Evolutionary conservation across 805 yeast genomes (phyloP), one percentile per base, ranked within the genome.

Genomic region (Barnettozyma sp.): DNA sequence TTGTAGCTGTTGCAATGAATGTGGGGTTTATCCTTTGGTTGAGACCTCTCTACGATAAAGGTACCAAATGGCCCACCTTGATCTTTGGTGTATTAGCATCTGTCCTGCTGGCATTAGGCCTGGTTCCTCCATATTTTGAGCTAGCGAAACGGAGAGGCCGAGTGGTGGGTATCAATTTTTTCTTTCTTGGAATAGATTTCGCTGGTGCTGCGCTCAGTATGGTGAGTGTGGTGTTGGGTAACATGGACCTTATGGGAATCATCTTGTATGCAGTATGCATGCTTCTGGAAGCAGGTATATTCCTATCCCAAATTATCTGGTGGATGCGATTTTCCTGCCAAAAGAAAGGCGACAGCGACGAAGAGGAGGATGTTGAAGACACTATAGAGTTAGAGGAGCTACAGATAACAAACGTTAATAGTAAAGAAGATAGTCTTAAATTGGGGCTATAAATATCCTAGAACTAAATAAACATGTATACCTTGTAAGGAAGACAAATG

Each of bases 101-200:
- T 0, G 66, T 90, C 0, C 55, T 83, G 11, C 61, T 90, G 6
- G 94, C 83, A 0, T 54, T 70, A 1, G 98, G 98, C 0, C 65
- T 90, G 19, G 47, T 90, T 0, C 97, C 97, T 0, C 97, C 97
- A 2, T 90, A 90, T 55, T 74, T 76, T 46, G 97, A 90, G 55
- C 62, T 90, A 20, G 70, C 75, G 14, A 84, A 85, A 49, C 67
- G 95, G 39, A 56, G 73, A 32, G 97, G 97, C 2, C 64, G 85
- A 22, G 97, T 88, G 2, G 76, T 87, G 2, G 98, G 98, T 0
- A 81, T 90, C 50, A 87, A 87, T 52, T 86, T 90, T 52, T 43
- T 82, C 6, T 90, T 90, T 45, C 63, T 90, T 38, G 54, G 65
- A 7, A 64, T 88, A 60, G 97, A 90, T 55, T 71, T 84, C 7